A percentile compares a stretch with the other conserved stretches of the same genome.
Evolutionary conservation across 345 rosid genomes (phyloP).

Genomic region (Kandelia obovata): DNA sequence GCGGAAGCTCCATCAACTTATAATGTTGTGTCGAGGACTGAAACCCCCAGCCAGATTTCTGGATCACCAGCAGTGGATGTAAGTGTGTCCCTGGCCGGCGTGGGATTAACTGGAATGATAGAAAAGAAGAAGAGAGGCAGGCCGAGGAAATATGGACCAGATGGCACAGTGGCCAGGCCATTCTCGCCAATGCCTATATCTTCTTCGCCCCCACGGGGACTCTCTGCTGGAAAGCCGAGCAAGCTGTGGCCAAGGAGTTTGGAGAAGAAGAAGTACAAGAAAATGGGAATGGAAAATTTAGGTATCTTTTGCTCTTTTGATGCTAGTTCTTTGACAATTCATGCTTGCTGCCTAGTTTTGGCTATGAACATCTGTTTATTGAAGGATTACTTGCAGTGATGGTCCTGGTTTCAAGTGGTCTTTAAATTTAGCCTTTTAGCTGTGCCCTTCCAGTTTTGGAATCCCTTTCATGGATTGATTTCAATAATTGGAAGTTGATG

Average conservation of each 20-base stretch:
- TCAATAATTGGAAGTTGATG: conserved; percentile 16
- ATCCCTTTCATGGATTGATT: conserved; percentile 6
- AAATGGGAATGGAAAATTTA: conserved; percentile 39
- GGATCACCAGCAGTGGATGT: conserved; percentile 34
- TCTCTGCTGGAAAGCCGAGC: conserved; percentile 42
- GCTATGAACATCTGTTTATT: background rate
- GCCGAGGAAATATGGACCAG: conserved; percentile 77
- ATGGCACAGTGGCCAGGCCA: conserved; percentile 46
- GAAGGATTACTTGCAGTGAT: background rate
- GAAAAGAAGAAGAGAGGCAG: conserved; percentile 86
- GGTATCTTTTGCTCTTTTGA: conserved; percentile 31
- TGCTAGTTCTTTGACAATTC: background rate
- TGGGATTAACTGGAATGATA: conserved; percentile 36
- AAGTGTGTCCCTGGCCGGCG: conserved; percentile 33
- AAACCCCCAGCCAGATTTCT: conserved; percentile 42
- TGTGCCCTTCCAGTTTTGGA: conserved; percentile 14
- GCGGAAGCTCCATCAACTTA: conserved; percentile 73
- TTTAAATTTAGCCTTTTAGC: conserved; percentile 1
- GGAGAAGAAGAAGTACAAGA: conserved; percentile 48
- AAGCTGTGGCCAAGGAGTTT: conserved; percentile 45
- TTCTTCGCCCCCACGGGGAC: conserved; percentile 36
- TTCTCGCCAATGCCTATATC: conserved; percentile 57
- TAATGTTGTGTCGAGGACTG: conserved; percentile 60
- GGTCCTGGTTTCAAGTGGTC: conserved; percentile 5
- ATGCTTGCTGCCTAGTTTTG: background rate